These are phyloP conservation scores for Leccinum subgranulosum DNA, from an alignment of 768 basidiomycete species.

Conservation along the genomic window DNA sequence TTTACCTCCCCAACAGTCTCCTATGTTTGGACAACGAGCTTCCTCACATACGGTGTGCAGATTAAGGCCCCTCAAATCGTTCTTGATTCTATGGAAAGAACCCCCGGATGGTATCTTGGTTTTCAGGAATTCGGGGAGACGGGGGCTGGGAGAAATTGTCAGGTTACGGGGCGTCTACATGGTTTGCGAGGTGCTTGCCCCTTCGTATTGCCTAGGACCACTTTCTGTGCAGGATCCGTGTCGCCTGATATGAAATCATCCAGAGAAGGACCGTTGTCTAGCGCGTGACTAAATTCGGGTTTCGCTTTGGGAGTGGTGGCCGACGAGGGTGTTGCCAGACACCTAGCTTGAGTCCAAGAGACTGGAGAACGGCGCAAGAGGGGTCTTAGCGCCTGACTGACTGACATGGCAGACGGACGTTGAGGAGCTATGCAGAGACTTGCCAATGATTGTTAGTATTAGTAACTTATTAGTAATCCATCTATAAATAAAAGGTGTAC, in stretches of 20 bases:
- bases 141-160: conserved; percentile 50
- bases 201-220: conserved; percentile 69
- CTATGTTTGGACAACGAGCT: conserved; percentile 97
- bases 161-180: not conserved
- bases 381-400: conserved; percentile 10
- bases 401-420: conserved; percentile 4
- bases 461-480: conserved; percentile 14
- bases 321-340: conserved; percentile 46
- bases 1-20: conserved; percentile 98
- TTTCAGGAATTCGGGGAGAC: conserved; percentile 85
- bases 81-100: conserved; percentile 91
- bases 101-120: conserved; percentile 87
- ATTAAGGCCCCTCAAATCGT: conserved; percentile 85
- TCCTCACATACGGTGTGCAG: conserved; percentile 99
- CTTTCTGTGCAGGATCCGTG: conserved; percentile 43
- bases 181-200: conserved; percentile 43
- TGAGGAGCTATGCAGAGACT: not conserved
- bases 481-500: not conserved
- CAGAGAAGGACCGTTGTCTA: conserved; percentile 68
- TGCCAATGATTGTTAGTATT: no score
- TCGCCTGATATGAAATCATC: conserved; percentile 75
- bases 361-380: conserved; percentile 8
- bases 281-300: conserved; percentile 45
- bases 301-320: conserved; percentile 28
- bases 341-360: conserved; percentile 32